Evolutionary conservation across 495 filamentous ascomycete genomes (phyloP).

Genomic region (Xylaria nigripes): DNA sequence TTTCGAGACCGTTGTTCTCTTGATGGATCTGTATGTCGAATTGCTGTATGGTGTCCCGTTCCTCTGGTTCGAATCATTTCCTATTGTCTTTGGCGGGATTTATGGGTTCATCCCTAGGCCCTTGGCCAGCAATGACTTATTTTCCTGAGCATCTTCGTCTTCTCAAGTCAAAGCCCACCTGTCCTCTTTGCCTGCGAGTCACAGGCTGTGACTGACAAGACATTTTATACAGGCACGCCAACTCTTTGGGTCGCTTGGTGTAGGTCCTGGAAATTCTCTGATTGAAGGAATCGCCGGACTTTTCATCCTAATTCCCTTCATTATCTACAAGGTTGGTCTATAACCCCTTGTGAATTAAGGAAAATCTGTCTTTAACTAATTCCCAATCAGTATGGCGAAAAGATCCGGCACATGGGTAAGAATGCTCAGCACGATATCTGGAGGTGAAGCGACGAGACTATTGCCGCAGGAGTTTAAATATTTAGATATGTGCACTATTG

Average conservation of each 20-base stretch:
- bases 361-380: conserved; percentile 12
- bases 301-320: conserved; percentile 40
- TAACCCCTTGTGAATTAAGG: conserved; percentile 8
- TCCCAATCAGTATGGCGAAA: conserved; percentile 21
- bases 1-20: conserved; percentile 27
- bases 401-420: too few relatives aligned
- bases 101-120: conserved; percentile 52
- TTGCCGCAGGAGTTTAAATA: too few relatives aligned
- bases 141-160: conserved; percentile 24
- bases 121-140: conserved; percentile 28
- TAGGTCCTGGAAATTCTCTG: conserved; percentile 42
- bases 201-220: conserved; percentile 37
- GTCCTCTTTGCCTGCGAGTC: too few relatives aligned
- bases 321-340: conserved; percentile 45
- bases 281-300: conserved; percentile 38
- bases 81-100: conserved; percentile 59
- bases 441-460: too few relatives aligned
- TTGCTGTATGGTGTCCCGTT: conserved; percentile 71
- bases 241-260: conserved; percentile 37
- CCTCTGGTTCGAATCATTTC: conserved; percentile 75
- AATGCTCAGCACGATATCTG: too few relatives aligned
- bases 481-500: too few relatives aligned
- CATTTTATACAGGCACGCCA: conserved; percentile 26
- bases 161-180: too few relatives aligned
- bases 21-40: conserved; percentile 47